These are phyloP conservation scores for Narthecium ossifragum DNA, from an alignment of 106 monocot genomes.

Conservation along the genomic window DNA sequence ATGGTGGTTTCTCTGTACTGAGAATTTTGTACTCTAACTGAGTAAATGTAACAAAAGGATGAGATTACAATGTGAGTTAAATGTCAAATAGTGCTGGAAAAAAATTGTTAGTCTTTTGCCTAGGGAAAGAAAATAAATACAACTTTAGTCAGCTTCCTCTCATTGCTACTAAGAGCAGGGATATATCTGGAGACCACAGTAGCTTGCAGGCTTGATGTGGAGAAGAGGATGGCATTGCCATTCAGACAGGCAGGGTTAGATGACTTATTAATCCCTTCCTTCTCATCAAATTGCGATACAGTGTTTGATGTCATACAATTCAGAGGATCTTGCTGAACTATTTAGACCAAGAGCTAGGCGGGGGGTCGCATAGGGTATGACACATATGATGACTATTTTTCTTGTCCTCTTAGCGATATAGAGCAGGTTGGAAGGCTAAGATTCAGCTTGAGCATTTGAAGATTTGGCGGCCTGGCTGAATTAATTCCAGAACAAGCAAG, in stretches of 20 bases:
- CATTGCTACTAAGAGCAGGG: constrained; percentile 67
- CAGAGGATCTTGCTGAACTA: constrained; percentile 67
- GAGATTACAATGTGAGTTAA: too few species aligned
- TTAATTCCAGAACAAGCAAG: constrained; percentile 69
- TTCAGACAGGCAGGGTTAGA: constrained; percentile 70
- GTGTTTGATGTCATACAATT: constrained; percentile 68
- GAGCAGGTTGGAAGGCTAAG: constrained; percentile 66
- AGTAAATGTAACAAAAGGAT: too few species aligned
- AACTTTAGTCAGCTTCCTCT: constrained; percentile 83
- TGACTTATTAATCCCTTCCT: constrained; percentile 80
- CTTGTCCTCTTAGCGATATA: constrained; percentile 33
- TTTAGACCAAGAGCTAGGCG: constrained; percentile 39
- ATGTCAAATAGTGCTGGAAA: constrained; percentile 64
- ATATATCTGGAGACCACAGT: constrained; percentile 74
- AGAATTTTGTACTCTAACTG: too few species aligned
- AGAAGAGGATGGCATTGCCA: constrained; percentile 64
- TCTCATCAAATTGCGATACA: constrained; percentile 34
- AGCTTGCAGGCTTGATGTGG: constrained; percentile 88
- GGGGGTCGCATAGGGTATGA: constrained; percentile 19
- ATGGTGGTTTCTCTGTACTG: too few species aligned
- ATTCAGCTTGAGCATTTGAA: constrained; percentile 51
- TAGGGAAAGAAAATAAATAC: constrained; percentile 54
- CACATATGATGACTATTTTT: constrained; percentile 33
- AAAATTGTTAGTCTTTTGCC: constrained; percentile 80
- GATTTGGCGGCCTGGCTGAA: constrained; percentile 64